phyloP scores from a whole-genome alignment of 495 filamentous ascomycete genomes.

The Lophiotrema nucula region DNA sequence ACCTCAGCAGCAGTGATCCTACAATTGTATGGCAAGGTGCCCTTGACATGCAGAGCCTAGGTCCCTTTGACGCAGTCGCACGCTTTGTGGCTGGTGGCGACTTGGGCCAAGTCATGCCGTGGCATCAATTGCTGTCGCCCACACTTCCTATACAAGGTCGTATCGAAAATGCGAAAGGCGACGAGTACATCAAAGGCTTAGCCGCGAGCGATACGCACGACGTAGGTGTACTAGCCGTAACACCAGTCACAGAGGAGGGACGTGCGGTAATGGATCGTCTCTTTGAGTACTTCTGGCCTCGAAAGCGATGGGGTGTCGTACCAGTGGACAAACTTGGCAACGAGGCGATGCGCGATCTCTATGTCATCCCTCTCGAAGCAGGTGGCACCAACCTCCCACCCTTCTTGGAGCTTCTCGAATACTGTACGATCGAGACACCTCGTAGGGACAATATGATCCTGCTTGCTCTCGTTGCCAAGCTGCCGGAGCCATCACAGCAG shows the following conservation, averaged over 20 bases:
- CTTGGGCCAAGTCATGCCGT: slow-evolving; percentile 58
- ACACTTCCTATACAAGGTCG: slow-evolving; percentile 76
- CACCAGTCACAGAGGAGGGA: slow-evolving; percentile 50
- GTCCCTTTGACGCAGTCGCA: slow-evolving; percentile 71
- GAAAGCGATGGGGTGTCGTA: slow-evolving; percentile 81
- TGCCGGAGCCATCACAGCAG: slow-evolving; percentile 41
- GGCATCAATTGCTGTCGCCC: slow-evolving; percentile 67
- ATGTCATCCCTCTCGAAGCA: slow-evolving; percentile 43
- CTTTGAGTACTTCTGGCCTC: slow-evolving; percentile 74
- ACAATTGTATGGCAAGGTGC: slow-evolving; percentile 74
- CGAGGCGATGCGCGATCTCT: slow-evolving; percentile 40
- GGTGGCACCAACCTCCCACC: slow-evolving; percentile 47
- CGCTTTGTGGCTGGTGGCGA: slow-evolving; percentile 81
- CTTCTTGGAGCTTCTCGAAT: slow-evolving; percentile 73
- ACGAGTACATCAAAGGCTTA: slow-evolving; percentile 83
- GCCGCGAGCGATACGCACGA: slow-evolving; percentile 72
- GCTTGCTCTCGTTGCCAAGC: slow-evolving; percentile 71
- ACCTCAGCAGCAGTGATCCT: slow-evolving; percentile 64
- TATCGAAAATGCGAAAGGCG: slow-evolving; percentile 74
- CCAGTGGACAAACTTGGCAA: slow-evolving; percentile 57
- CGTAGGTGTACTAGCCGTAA: slow-evolving; percentile 58
- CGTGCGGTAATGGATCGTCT: slow-evolving; percentile 62
- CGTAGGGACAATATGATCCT: slow-evolving; percentile 67
- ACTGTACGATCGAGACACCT: slow-evolving; percentile 67
- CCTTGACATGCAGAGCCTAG: slow-evolving; percentile 72